A percentile compares a stretch with the other conserved stretches of the same genome.
phyloP scores from a whole-genome alignment of 345 rosid genomes.

The Salix koriyanagi region DNA sequence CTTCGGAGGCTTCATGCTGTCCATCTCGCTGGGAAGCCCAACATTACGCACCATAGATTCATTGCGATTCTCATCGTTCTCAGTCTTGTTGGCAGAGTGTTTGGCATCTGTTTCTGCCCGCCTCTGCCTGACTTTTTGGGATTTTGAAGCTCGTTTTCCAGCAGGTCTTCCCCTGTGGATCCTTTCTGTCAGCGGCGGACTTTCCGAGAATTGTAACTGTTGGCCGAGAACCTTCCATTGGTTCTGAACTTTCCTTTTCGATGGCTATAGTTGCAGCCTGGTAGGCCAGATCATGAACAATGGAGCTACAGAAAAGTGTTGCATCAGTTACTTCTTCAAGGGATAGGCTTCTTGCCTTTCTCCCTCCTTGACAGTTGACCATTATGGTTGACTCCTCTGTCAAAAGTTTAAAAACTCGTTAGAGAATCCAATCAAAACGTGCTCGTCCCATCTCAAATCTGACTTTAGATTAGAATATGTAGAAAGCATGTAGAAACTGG shows the following conservation, averaged over 20 bases:
- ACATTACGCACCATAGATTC: constrained; percentile 54
- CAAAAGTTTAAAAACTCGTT: constrained; percentile 18
- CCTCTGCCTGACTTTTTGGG: constrained; percentile 52
- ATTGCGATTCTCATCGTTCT: constrained; percentile 77
- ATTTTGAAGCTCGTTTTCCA: constrained; percentile 47
- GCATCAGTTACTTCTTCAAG: constrained; percentile 95
- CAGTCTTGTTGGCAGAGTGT: constrained; percentile 36
- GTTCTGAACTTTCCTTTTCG: constrained; percentile 50
- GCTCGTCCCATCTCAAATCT: constrained; percentile 11
- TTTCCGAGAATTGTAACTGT: constrained; percentile 70
- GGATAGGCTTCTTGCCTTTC: constrained; percentile 74
- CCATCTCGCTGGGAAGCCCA: constrained; percentile 58
- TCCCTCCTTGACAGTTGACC: constrained; percentile 57
- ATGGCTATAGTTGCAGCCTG: constrained; percentile 75
- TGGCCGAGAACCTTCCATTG: constrained; percentile 57
- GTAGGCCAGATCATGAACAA: constrained; percentile 85
- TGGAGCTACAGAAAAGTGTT: constrained; percentile 90
- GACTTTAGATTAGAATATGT: constrained; percentile 5
- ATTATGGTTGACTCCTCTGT: constrained; percentile 69
- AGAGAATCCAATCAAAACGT: constrained; percentile 15
- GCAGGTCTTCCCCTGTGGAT: constrained; percentile 46
- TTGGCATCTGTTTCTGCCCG: constrained; percentile 49
- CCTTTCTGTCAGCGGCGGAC: constrained; percentile 45
- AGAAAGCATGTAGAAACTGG: neutral
- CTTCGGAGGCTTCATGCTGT: constrained; percentile 69